Percentiles rank a stretch among this genome's conserved stretches.
phyloP scores from a whole-genome alignment of 768 basidiomycete species.

The Trametes cinnabarina region DNA sequence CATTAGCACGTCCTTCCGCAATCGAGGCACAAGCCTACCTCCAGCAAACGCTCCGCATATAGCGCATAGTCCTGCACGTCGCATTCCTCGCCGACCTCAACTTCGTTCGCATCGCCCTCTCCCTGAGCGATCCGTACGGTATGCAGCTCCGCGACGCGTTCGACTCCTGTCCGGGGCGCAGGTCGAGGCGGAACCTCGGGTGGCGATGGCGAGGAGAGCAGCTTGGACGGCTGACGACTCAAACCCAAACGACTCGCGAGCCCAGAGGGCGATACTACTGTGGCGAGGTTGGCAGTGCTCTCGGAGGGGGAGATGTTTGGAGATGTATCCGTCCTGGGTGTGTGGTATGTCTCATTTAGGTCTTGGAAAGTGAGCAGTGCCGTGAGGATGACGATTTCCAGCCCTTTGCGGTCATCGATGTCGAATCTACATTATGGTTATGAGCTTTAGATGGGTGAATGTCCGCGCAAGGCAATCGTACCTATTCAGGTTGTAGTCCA shows the following conservation, averaged over 20 bases:
- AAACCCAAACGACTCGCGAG: constrained; percentile 1
- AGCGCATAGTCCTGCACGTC: constrained; percentile 62
- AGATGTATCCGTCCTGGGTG: constrained; percentile 12
- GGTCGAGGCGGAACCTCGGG: constrained; percentile 45
- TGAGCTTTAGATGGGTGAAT: neutral
- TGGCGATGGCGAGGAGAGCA: constrained; percentile 12
- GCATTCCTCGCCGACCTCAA: constrained; percentile 67
- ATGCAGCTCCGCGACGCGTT: constrained; percentile 72
- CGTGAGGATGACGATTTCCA: constrained; percentile 78
- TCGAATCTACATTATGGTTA: constrained; percentile 58
- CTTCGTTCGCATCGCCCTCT: constrained; percentile 69
- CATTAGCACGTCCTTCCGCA: neutral
- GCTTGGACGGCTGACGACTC: constrained; percentile 7
- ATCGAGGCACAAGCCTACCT: constrained; percentile 38
- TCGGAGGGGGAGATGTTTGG: neutral
- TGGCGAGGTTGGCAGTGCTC: constrained; percentile 8
- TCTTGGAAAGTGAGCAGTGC: constrained; percentile 79
- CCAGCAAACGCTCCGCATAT: constrained; percentile 61
- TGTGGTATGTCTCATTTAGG: constrained; percentile 53
- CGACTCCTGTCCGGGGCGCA: constrained; percentile 60
- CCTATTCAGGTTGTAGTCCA: constrained; percentile 86
- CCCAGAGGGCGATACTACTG: constrained; percentile 1
- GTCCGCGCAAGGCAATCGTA: constrained; percentile 27
- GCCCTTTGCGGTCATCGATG: constrained; percentile 79
- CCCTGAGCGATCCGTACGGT: constrained; percentile 38